phyloP scores from a whole-genome alignment of 495 filamentous ascomycete species.

The Zalerion maritima region DNA sequence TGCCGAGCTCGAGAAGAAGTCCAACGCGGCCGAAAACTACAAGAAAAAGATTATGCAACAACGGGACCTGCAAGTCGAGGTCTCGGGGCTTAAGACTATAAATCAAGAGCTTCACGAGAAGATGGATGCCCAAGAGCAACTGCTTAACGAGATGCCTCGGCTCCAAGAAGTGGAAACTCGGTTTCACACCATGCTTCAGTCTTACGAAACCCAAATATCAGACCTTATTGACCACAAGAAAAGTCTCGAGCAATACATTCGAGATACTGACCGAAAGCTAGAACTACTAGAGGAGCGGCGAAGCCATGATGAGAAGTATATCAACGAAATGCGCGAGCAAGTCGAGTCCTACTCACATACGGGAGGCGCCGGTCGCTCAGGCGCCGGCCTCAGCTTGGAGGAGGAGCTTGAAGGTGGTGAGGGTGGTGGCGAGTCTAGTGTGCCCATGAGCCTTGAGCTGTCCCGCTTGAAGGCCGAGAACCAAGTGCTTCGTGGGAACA shows the following conservation, averaged over 20 bases:
- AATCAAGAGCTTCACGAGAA: constrained; percentile 47
- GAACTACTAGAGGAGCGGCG: constrained; percentile 20
- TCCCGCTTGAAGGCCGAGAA: constrained; percentile 40
- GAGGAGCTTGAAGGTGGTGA: constrained; percentile 21
- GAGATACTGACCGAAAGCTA: constrained; percentile 17
- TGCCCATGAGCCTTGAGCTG: constrained; percentile 25
- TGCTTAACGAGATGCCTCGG: constrained; percentile 27
- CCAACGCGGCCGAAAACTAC: constrained; percentile 61
- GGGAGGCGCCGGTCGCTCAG: constrained; percentile 11
- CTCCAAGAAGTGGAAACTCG: constrained; percentile 11
- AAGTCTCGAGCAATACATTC: constrained; percentile 17
- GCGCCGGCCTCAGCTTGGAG: constrained; percentile 22
- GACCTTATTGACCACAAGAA: constrained; percentile 16
- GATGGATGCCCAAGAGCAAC: constrained; percentile 43
- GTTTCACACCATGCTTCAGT: constrained; percentile 20
- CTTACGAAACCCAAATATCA: constrained; percentile 28
- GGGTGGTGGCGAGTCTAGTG: constrained; percentile 16
- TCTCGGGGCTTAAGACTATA: constrained; percentile 47
- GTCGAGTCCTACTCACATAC: constrained; percentile 19
- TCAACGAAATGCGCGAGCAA: constrained; percentile 31
- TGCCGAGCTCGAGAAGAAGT: constrained; percentile 62
- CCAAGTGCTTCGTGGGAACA: constrained; percentile 32
- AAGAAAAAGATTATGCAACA: constrained; percentile 61
- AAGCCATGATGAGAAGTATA: constrained; percentile 23
- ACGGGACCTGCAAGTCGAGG: constrained; percentile 31